Evolutionary conservation across 129 eudicot genomes (phyloP), one percentile per base, ranked within the genome.

Genomic region (Chrysanthemum seticuspe): DNA sequence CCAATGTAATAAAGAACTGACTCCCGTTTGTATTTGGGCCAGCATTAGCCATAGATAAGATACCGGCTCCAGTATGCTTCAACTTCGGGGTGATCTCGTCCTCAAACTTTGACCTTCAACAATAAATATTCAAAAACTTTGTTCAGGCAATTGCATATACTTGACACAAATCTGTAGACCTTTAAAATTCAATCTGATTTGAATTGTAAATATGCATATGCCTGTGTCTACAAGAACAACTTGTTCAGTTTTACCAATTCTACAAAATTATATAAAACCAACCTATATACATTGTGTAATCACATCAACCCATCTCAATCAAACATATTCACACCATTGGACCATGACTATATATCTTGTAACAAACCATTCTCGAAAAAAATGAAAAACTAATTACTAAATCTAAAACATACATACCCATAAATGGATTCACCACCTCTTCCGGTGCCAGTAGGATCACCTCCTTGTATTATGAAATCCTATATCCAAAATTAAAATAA

Each of bases 31-130:
- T 94, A 81, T 94, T 86, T 49, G 99, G 97, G 78, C 99, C 99
- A 74, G 97, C 99, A 88, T 94, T 94, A 49, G 99, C 99, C 99
- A 94, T 94, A 76, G 97, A 94, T 74, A 94, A 34, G 78, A 94
- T 90, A 62, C 99, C 99, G 65, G 99, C 99, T 75, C 99, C 99
- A n/a, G 99, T 90, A 81, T 94, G 99, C 91, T 94, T 94, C 75
- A 94, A 71, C 79, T 83, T 82, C 68, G 89, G 84, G 68, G 74
- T 76, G 23, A 94, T 86, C 88, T 94, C 97, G 60, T 94, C 99
- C 73, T 94, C 99, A 75, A 94, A 94, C 67, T 88, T 86, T 59
- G 87, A 78, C 54, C 98, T 90, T 82, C 80, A 87, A 68, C 4
- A 70, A 68, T 72, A 70, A 6, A 40, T 21, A 50, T 58, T 70